A percentile compares a stretch with the other conserved stretches of the same genome.
Conservation (phyloP, 73 alveolate species). For the Paramecium primaurelia region DNA sequence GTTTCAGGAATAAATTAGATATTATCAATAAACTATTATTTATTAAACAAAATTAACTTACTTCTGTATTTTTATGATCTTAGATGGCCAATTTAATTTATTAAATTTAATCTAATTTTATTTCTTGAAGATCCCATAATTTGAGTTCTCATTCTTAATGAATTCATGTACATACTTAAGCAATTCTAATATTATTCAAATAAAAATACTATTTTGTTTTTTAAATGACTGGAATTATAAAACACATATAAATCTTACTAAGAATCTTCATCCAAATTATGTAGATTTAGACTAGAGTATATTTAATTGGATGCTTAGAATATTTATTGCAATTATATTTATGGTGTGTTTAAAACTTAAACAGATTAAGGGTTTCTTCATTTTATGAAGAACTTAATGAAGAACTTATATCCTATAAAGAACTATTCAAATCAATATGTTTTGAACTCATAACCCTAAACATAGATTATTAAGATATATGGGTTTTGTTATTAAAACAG, state of each 20-base stretch:
- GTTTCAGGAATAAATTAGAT: neutral
- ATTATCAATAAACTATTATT: neutral
- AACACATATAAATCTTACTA: neutral
- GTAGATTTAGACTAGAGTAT: neutral
- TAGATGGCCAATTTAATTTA: neutral
- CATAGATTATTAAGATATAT: neutral
- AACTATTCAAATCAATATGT: neutral
- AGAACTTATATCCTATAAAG: neutral
- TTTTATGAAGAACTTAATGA: neutral
- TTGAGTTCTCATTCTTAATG: constrained; percentile 43
- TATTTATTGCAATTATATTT: neutral
- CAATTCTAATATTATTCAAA: neutral
- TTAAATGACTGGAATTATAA: neutral
- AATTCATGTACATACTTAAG: constrained; percentile 18
- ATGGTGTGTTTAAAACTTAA: neutral
- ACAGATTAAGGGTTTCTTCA: neutral
- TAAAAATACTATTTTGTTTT: neutral
- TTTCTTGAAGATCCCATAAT: neutral
- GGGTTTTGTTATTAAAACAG: neutral
- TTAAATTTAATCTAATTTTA: neutral
- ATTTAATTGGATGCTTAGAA: neutral
- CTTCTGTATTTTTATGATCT: constrained; percentile 31
- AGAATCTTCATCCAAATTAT: neutral
- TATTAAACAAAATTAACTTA: neutral
- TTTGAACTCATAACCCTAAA: neutral